These are phyloP conservation scores for Aurantiochytrium sp. DNA, from an alignment of 108 stramenopile species.

Conservation along the genomic window DNA sequence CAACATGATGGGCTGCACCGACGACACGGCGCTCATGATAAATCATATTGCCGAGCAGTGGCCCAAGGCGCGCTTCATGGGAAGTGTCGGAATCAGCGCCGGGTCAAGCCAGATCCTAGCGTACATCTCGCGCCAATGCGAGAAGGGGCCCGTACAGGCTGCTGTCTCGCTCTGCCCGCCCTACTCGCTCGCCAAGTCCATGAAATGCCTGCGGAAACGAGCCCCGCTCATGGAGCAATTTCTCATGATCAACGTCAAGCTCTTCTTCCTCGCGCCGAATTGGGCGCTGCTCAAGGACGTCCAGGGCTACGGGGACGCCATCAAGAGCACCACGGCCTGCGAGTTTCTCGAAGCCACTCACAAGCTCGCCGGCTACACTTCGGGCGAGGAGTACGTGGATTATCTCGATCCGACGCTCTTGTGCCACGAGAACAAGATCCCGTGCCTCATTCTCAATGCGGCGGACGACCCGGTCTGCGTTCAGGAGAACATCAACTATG, in stretches of 20 bases:
- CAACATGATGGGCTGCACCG: neutral
- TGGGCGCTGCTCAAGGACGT: neutral
- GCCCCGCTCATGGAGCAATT: neutral
- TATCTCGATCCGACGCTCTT: neutral
- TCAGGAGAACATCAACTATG: neutral
- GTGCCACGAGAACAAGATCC: neutral
- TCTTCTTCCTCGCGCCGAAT: neutral
- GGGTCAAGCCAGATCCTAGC: neutral
- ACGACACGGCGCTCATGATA: slow-evolving; percentile 14
- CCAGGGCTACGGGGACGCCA: neutral
- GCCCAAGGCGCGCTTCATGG: slow-evolving; percentile 8
- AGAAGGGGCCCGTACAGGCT: neutral
- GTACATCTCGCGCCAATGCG: neutral
- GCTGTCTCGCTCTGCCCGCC: neutral
- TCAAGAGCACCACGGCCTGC: neutral
- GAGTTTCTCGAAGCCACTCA: neutral
- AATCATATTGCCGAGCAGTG: neutral
- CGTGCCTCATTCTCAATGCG: neutral
- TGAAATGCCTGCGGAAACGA: neutral
- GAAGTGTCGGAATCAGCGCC: neutral
- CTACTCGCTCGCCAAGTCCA: neutral
- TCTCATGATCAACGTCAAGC: neutral
- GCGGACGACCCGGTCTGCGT: neutral
- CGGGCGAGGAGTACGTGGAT: neutral
- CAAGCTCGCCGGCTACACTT: neutral